Evolutionary conservation across 495 filamentous ascomycete species (phyloP), one percentile per base, ranked within the genome.

Genomic region (Aspergillus biplanus): DNA sequence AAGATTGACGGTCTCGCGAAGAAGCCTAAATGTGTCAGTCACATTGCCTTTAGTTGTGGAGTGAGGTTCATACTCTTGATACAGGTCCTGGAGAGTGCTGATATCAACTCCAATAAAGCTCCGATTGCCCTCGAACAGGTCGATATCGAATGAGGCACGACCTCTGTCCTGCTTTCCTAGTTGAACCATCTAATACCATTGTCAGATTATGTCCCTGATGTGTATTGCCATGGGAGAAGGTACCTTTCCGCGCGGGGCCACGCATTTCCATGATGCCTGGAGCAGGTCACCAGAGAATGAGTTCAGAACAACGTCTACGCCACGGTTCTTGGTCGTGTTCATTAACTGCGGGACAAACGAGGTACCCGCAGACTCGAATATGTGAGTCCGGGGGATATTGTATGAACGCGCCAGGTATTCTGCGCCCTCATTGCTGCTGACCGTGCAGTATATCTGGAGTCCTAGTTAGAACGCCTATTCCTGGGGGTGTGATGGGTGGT

Each of bases 41-140:
- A n/a, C n/a, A n/a, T n/a, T n/a, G n/a, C n/a, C n/a, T n/a, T n/a
- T n/a, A n/a, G n/a, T n/a, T n/a, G n/a, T n/a, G n/a, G n/a, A n/a
- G n/a, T n/a, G n/a, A n/a, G n/a, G n/a, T n/a, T n/a, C 44, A 49
- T 52, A 44, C 39, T 15, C 13, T n/a, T 11, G 39, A 44, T 44
- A 44, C 3, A 44, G 7, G 39, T 44, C 39, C 7, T 44, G 39
- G 4, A 44, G n/a, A 44, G 39, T 44, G 7, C 12, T 44, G 7
- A 63, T 44, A 48, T 60, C 61, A 2, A 63, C 52, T 1, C 39
- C 52, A 37, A 49, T 7, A 42, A 63, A 78, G 37, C 61, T 61
- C 11, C 71, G 50, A 16, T 78, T 75, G 0, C 37, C 47, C 31
- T 49, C 62, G 46, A 85, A 85, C 0, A 69, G 62, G 31, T 72